Conservation (phyloP, 768 basidiomycete species). For the Amanita phalloides region DNA sequence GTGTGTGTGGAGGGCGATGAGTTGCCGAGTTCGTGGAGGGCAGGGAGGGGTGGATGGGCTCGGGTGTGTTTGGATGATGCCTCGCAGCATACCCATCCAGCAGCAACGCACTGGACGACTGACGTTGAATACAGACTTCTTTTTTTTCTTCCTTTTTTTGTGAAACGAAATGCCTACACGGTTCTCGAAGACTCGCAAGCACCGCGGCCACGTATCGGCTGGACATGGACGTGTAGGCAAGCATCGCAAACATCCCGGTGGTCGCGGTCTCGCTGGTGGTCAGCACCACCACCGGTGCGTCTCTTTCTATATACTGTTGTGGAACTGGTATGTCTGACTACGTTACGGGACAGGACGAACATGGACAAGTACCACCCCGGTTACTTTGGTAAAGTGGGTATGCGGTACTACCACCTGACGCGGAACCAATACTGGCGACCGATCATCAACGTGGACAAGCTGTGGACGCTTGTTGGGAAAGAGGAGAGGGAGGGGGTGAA, state of each 20-base stretch:
- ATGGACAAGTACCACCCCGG: conserved; percentile 99
- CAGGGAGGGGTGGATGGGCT: conserved; percentile 27
- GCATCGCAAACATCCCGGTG: conserved; percentile 99
- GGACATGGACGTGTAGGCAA: conserved; percentile 99
- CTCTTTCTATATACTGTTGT: not conserved
- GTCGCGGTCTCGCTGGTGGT: conserved; percentile 99
- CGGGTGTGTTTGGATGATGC: conserved; percentile 36
- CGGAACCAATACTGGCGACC: conserved; percentile 89
- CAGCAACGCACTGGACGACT: conserved; percentile 6
- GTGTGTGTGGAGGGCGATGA: not conserved
- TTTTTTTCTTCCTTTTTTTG: conserved; percentile 7
- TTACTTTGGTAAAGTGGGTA: conserved; percentile 99
- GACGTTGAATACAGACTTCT: conserved; percentile 5
- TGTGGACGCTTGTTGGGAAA: conserved; percentile 83
- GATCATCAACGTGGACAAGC: conserved; percentile 97
- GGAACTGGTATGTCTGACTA: not conserved
- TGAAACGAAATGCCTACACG: conserved; percentile 80
- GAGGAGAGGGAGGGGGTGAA: conserved; percentile 74
- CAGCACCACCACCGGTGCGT: conserved; percentile 95
- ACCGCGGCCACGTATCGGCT: conserved; percentile 98
- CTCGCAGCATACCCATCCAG: no score
- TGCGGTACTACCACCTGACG: conserved; percentile 96
- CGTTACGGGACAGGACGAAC: conserved; percentile 55
- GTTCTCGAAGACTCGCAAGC: conserved; percentile 96
- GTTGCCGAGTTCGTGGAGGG: conserved; percentile 5